A percentile compares a stretch with the other conserved stretches of the same genome.
phyloP scores from a whole-genome alignment of 2,329 filamentous ascomycete species.

The Myriangium duriaei region DNA sequence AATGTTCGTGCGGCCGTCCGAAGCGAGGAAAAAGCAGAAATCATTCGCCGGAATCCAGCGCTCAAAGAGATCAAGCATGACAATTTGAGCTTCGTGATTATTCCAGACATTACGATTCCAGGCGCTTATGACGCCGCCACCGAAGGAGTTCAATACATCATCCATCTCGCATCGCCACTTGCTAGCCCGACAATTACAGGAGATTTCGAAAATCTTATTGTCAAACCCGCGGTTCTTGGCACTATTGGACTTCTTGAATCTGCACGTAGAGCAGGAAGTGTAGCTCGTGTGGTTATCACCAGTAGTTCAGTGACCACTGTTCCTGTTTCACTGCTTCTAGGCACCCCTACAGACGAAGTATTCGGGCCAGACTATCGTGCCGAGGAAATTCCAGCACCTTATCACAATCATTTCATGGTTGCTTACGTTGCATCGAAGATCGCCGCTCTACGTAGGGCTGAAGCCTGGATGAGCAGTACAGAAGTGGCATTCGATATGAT shows the following conservation, averaged over 20 bases:
- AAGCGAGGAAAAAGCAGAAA: slow-evolving; percentile 20
- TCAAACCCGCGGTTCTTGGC: slow-evolving; percentile 23
- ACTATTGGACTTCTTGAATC: slow-evolving; percentile 27
- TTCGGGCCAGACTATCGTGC: slow-evolving; percentile 12
- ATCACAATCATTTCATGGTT: slow-evolving; percentile 9
- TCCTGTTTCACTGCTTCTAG: slow-evolving; percentile 8
- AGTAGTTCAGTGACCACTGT: slow-evolving; percentile 16
- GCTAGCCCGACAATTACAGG: slow-evolving; percentile 8
- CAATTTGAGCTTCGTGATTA: slow-evolving; percentile 21
- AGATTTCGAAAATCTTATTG: slow-evolving; percentile 7
- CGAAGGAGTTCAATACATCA: slow-evolving; percentile 19
- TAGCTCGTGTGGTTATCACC: slow-evolving; percentile 34
- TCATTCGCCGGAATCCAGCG: slow-evolving; percentile 17
- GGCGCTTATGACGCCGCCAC: slow-evolving; percentile 25
- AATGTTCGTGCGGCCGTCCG: slow-evolving; percentile 27
- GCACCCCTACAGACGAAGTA: slow-evolving; percentile 6
- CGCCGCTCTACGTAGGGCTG: slow-evolving; percentile 14
- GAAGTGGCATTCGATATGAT: slow-evolving; percentile 20
- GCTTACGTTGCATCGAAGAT: slow-evolving; percentile 21
- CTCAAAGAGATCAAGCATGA: slow-evolving; percentile 15
- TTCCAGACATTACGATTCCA: slow-evolving; percentile 21
- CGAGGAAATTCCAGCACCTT: slow-evolving; percentile 13
- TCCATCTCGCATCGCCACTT: slow-evolving; percentile 20
- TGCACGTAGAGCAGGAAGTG: slow-evolving; percentile 21
- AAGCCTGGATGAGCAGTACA: slow-evolving; percentile 16